Evolutionary conservation across 257 asterid species (phyloP), one percentile per base, ranked within the genome.

Genomic region (Anisodus acutangulus): DNA sequence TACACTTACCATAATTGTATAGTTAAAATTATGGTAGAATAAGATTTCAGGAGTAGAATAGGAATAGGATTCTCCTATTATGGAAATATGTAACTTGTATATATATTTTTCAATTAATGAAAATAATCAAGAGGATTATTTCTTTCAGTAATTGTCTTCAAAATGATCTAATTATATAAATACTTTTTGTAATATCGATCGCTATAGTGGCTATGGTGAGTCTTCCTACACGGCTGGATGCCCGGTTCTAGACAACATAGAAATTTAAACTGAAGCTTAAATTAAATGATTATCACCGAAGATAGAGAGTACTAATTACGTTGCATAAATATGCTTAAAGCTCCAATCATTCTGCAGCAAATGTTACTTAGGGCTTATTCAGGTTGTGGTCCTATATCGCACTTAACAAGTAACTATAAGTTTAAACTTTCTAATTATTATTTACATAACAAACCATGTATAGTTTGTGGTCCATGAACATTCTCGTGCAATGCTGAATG

Each of bases 261-360:
- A 9, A 51, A 51, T 9, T 51, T 51, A 51, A 41, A 69, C 78
- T 15, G 8, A 19, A 0, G 35, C 54, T 6, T 41, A 41, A 41
- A 5, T 69, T 69, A 69, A 68, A 68, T 37, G 51, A 37, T 12
- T 39, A 2, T 51, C 53, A 39, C 54, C 57, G 9, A 43, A 71
- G 57, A 17, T 9, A 68, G 4, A 16, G 15, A 69, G 78, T 35
- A 69, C 31, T 2, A 17, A 17, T 59, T 19, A 59, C 11, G 66
- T 59, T 59, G 8, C 31, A 59, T 16, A 59, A 8, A 59, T 12
- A 7, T 8, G 39, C 71, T 71, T 54, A 17, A 45, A 85, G 84
- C 74, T 87, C 91, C 93, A 88, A 89, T 87, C 62, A 74, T 86
- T 58, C 87, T 55, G 85, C 81, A 71, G 88, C 91, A 31, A 31